These are phyloP conservation scores for Ceratocystis albifundus DNA, from an alignment of 2,329 filamentous ascomycete genomes.

Conservation along the genomic window DNA sequence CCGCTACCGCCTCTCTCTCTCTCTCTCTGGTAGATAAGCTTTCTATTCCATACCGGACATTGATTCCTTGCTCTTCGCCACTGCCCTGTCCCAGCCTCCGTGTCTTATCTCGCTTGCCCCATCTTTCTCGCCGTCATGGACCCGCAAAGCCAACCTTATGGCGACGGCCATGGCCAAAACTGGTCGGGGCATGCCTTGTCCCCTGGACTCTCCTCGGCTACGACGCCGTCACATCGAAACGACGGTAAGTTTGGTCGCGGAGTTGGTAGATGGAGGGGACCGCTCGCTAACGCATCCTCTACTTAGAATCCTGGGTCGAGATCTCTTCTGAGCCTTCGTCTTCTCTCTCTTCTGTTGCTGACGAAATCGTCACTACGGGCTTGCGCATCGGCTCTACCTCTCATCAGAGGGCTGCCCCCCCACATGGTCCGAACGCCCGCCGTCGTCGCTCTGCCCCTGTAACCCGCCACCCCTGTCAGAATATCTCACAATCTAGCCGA, in stretches of 20 bases:
- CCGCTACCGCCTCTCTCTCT: neutral
- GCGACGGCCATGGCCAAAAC: neutral
- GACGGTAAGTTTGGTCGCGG: constrained; percentile 7
- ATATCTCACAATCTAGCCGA: constrained; percentile 24
- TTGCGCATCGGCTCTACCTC: constrained; percentile 57
- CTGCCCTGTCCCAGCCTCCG: neutral
- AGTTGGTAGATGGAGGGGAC: no score
- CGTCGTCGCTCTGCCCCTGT: constrained; percentile 34
- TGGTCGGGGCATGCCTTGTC: neutral
- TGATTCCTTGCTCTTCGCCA: neutral
- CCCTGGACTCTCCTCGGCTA: neutral
- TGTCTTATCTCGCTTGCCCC: neutral
- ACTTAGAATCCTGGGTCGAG: constrained; percentile 86
- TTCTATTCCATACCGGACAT: neutral
- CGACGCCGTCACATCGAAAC: neutral
- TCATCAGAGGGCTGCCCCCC: neutral
- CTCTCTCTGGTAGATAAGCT: neutral
- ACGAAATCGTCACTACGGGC: constrained; percentile 85
- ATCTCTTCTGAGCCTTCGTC: constrained; percentile 86
- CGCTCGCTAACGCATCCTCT: no score
- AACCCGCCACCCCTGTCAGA: constrained; percentile 23
- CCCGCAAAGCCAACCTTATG: constrained; percentile 6
- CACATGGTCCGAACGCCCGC: constrained; percentile 36
- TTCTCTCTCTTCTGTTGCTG: constrained; percentile 71
- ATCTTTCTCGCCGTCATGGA: neutral